These are phyloP conservation scores for Botrytis cinerea DNA, from an alignment of 2,329 filamentous ascomycete species.

Conservation along the genomic window DNA sequence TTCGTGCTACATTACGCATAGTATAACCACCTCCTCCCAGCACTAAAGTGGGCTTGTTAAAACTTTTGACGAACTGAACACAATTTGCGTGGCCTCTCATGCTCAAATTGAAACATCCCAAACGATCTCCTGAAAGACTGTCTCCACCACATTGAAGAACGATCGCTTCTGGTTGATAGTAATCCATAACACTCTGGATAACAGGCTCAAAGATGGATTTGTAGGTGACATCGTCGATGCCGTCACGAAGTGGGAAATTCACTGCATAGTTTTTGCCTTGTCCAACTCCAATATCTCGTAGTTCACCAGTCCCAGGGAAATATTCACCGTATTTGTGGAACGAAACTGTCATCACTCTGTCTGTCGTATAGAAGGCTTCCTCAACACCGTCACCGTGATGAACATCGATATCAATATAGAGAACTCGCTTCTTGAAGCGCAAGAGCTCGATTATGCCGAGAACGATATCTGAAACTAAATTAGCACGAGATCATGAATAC, in stretches of 20 bases:
- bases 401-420: conserved; percentile 96
- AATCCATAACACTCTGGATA: conserved; percentile 81
- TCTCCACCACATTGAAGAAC: conserved; percentile 96
- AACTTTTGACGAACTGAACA: conserved; percentile 86
- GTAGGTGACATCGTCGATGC: conserved; percentile 88
- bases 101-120: conserved; percentile 97
- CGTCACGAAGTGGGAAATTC: conserved; percentile 89
- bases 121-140: conserved; percentile 87
- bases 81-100: conserved; percentile 96
- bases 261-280: conserved; percentile 86
- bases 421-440: conserved; percentile 87
- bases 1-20: conserved; percentile 92
- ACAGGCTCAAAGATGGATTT: conserved; percentile 90
- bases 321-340: conserved; percentile 98
- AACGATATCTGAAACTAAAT: conserved; percentile 76
- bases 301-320: conserved; percentile 88
- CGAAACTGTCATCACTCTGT: conserved; percentile 88
- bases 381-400: conserved; percentile 93
- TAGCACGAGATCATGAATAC: conserved; percentile 38
- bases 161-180: conserved; percentile 86
- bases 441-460: conserved; percentile 91
- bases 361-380: conserved; percentile 89
- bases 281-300: conserved; percentile 83
- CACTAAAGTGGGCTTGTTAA: conserved; percentile 82
- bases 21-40: conserved; percentile 96